Percentiles rank a stretch among this genome's conserved stretches.
Conservation (phyloP, 495 filamentous ascomycete species). For the Penicillium dipodomyicola region DNA sequence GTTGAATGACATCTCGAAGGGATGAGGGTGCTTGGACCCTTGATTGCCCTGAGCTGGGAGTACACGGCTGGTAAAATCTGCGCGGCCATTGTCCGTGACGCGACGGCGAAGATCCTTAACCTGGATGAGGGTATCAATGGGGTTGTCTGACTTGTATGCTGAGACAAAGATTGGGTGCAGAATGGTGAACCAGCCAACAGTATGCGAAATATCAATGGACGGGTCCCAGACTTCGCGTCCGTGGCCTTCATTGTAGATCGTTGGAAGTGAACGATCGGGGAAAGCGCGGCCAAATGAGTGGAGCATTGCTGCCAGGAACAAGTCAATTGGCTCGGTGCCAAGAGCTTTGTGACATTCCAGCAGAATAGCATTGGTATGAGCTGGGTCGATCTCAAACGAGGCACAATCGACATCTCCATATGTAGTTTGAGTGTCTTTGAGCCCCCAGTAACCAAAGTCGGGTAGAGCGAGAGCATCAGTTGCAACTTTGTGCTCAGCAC, state of each 20-base stretch:
- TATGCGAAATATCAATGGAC: conserved; percentile 54
- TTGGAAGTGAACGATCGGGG: conserved; percentile 52
- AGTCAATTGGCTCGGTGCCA: conserved; percentile 51
- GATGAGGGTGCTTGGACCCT: conserved; percentile 47
- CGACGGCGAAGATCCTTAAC: conserved; percentile 48
- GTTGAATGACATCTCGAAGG: conserved; percentile 70
- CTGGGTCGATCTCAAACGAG: conserved; percentile 45
- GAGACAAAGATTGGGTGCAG: conserved; percentile 48
- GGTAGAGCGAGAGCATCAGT: conserved; percentile 26
- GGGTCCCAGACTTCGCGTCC: conserved; percentile 53
- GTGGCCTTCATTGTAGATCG: conserved; percentile 56
- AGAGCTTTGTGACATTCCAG: conserved; percentile 47
- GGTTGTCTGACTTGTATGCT: conserved; percentile 23
- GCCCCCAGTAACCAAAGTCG: conserved; percentile 51
- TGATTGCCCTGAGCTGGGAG: conserved; percentile 42
- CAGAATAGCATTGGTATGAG: conserved; percentile 43
- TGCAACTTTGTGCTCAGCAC: conserved; percentile 29
- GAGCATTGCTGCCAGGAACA: conserved; percentile 52
- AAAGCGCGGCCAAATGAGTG: conserved; percentile 51
- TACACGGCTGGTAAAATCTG: conserved; percentile 50
- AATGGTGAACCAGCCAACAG: conserved; percentile 63
- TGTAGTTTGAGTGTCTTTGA: conserved; percentile 43
- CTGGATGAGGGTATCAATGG: conserved; percentile 40
- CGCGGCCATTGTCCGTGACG: conserved; percentile 48
- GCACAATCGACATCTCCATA: conserved; percentile 50